Base-by-base conservation (phyloP, 169 alveolate genomes). In the Plasmodium yoelii region DNA sequence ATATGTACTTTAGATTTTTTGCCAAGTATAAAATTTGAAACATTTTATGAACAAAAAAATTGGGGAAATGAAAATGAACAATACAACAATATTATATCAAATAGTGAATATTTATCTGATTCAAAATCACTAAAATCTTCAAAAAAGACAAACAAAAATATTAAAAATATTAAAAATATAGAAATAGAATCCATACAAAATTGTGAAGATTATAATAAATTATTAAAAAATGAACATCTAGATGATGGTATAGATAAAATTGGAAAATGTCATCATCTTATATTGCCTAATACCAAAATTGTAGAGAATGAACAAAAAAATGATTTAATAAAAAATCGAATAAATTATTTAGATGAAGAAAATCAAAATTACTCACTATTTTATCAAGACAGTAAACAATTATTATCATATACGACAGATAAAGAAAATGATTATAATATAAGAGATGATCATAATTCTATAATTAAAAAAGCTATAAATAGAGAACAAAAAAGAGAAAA, bases 1-100 rank as follows among this genome's bases (percentile, higher is more conserved):
- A 82, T 82, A n/a, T 82, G 61, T 63, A 82, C 90, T n/a, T 34
- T 82, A 39, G 90, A 82, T 42, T 12, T 68, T 26, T 22, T 82
- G 19, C 90, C 90, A 19, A 82, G 72, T 39, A 82, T 82, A 65
- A 51, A 42, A 46, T 82, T 82, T 71, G 90, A 82, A 56, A 65
- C 90, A 9, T 82, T 44, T 9, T 82, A 67, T 60, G 84, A 82
- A 26, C 61, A 55, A 13, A 12, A 4, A 19, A 63, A 67, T 4
- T 15, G 22, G 15, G 42, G 5, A n/a, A 13, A 55, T 19, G 18
- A 34, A 7, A 18, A 60, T 9, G 53, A 12, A 42, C 34, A 73
- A 59, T 59, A 34, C 42, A 67, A 39, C 7, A 60, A 73, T 13
- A 13, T 19, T 18, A 10, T 10, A 26, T 71, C 59, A 18, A 55